Base-by-base conservation (phyloP, 2,329 filamentous ascomycete species). In the Aspergillus floridensis region DNA sequence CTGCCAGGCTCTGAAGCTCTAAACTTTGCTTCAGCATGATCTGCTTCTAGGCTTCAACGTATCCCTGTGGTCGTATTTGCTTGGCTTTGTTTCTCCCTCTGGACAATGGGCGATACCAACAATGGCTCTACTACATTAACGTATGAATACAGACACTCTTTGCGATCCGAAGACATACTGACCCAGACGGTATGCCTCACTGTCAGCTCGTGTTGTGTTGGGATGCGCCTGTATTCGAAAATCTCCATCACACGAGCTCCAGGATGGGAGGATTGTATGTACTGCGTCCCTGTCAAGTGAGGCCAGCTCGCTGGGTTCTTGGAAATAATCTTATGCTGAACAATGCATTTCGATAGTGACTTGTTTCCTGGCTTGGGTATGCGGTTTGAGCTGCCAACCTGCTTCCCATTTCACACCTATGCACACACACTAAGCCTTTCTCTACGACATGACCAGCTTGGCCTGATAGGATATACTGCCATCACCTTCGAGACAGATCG, bases 211-310 rank as follows among this genome's bases (percentile, higher is more conserved):
- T 38, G 61, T 21, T 67, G 61, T 48, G 57, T 68, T 8, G 56
- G 53, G 5, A 65, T 65, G 59, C 57, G 65, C 26, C 49, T 72
- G 44, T 73, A 70, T 57, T 67, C 70, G 24, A 67, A 71, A 53
- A 29, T 72, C 8, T 57, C 66, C 38, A 67, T 73, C 38, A 69
- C 67, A n/a, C 57, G 54, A 38, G 57, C 59, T 11, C 61, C 66
- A 4, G 59, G 62, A 16, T 67, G 62, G 65, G 66, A 67, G 56
- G 66, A 68, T 49, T 64, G 65, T 68, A 66, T 47, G 66, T 65
- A 49, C 46, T 53, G 21, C 31, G 21, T 16, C 12, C 11, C 21
- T 22, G 22, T 6, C 6, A 24, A 16, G 29, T 48, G 32, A 16
- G 29, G 29, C 11, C 32, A n/a, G 19, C 14, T n/a, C 19, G 31